phyloP scores from a whole-genome alignment of 108 stramenopile species.

The Skeletonema tropicum region DNA sequence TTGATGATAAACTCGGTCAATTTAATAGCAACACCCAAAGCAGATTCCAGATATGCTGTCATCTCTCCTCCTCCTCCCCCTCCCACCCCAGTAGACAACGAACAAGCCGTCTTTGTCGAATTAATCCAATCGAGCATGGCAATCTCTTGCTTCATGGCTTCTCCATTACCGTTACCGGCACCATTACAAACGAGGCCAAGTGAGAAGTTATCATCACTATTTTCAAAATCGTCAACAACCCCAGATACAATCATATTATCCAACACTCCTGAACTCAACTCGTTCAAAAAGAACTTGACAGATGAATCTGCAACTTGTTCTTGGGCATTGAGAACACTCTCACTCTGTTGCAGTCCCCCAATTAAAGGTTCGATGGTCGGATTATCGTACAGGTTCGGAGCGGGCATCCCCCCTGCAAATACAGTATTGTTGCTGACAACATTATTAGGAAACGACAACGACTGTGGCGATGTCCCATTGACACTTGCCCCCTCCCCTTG shows the following conservation, averaged over 20 bases:
- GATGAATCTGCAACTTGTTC: too few relatives aligned
- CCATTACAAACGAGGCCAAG: not conserved
- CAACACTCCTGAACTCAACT: not conserved
- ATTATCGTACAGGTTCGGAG: too few relatives aligned
- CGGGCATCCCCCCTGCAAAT: too few relatives aligned
- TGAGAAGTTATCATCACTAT: not conserved
- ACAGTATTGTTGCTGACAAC: too few relatives aligned
- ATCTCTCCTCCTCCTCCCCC: not conserved
- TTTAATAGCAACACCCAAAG: constrained; percentile 28
- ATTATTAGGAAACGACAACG: too few relatives aligned
- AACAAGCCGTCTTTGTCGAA: not conserved
- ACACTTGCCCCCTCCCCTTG: too few relatives aligned
- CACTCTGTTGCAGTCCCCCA: too few relatives aligned
- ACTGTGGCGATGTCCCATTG: too few relatives aligned
- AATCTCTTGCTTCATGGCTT: not conserved
- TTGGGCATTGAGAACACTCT: too few relatives aligned
- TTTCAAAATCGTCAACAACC: not conserved
- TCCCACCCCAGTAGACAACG: not conserved
- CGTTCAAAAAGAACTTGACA: not conserved
- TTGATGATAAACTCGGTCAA: constrained; percentile 21
- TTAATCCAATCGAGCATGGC: constrained; percentile 15
- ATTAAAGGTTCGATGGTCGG: too few relatives aligned
- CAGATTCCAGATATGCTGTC: constrained; percentile 9
- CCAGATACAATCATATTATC: not conserved
- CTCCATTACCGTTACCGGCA: not conserved